Evolutionary conservation across 805 yeast species (phyloP), one percentile per base, ranked within the genome.

Genomic region (Kodamaea restingae): DNA sequence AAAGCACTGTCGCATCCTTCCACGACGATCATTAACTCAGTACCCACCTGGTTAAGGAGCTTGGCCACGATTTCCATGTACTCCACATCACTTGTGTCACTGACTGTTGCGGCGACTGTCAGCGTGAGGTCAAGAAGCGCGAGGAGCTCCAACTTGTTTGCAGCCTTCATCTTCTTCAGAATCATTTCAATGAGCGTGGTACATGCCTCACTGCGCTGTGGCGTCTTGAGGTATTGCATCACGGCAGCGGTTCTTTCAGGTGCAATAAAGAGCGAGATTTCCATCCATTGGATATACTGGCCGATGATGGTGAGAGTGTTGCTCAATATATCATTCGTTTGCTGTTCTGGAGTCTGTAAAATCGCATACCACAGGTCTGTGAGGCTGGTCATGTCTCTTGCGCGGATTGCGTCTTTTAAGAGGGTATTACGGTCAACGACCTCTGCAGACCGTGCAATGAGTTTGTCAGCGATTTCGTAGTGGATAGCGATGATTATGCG

Each of bases 231-330:
- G 52, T 74, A 81, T 42, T 72, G 75, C 52, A 78, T 81, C 34
- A 88, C 72, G 15, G 26, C 31, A 3, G 26, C 75, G 55, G 18
- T 69, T 61, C 50, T 86, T 65, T 48, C 76, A 80, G 33, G 35
- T 15, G 27, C 24, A 21, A 39, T 39, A 39, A 91, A 78, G 49
- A 87, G 67, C 39, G 81, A 70, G 44, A 90, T 80, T 56, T 87
- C 95, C 58, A 90, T 87, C 98, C 99, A 93, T 17, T 90, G 81
- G 17, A 88, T 84, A 74, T 84, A 93, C 9, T 79, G 78, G 8
- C 97, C 97, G 40, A 93, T 77, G 40, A 80, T 80, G 38, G 70
- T 70, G 36, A 88, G 70, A 5, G 79, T 65, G 43, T 75, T 74
- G 45, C 73, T 78, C 52, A 85, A 49, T 45, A 84, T 71, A 43